A percentile compares a stretch with the other conserved stretches of the same genome.
These are phyloP conservation scores for Globisporangium radiosum DNA, from an alignment of 352 stramenopile species.

Conservation along the genomic window DNA sequence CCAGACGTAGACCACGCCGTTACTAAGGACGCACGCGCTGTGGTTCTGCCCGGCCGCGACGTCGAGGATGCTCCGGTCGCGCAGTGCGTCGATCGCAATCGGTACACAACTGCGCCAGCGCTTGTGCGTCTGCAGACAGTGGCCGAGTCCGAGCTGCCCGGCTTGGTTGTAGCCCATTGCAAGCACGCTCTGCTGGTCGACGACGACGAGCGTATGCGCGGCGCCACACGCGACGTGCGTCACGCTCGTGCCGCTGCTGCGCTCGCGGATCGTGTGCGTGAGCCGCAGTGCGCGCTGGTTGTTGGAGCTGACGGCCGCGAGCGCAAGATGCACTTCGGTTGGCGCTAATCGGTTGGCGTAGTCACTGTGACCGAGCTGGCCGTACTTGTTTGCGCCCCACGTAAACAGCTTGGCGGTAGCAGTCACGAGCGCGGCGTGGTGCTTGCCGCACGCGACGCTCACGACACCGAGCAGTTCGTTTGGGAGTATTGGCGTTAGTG, in stretches of 20 bases:
- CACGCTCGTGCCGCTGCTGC: slow-evolving; percentile 40
- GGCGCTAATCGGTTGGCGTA: slow-evolving; percentile 37
- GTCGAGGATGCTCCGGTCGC: slow-evolving; percentile 58
- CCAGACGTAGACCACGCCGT: slow-evolving; percentile 72
- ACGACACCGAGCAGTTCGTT: slow-evolving; percentile 35
- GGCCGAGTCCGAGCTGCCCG: slow-evolving; percentile 57
- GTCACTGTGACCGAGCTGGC: slow-evolving; percentile 56
- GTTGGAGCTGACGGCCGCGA: slow-evolving; percentile 34
- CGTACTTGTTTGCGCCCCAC: slow-evolving; percentile 72
- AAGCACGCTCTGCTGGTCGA: slow-evolving; percentile 68
- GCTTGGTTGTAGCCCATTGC: slow-evolving; percentile 80
- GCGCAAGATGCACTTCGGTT: slow-evolving; percentile 46
- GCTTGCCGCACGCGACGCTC: slow-evolving; percentile 61
- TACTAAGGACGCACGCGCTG: slow-evolving; percentile 63
- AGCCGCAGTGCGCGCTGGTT: slow-evolving; percentile 45
- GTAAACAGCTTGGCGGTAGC: slow-evolving; percentile 56
- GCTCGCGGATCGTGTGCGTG: slow-evolving; percentile 48
- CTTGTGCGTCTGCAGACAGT: slow-evolving; percentile 51
- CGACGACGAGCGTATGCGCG: slow-evolving; percentile 69
- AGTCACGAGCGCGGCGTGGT: slow-evolving; percentile 61
- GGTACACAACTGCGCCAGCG: slow-evolving; percentile 67
- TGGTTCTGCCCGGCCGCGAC: slow-evolving; percentile 68
- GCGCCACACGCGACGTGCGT: slow-evolving; percentile 61
- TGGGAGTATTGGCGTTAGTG: slow-evolving; percentile 8
- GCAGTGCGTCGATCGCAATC: slow-evolving; percentile 35